Percentiles rank a stretch among this genome's conserved stretches.
Conservation (phyloP, 805 yeast species). For the Jamesozyma gamospora region DNA sequence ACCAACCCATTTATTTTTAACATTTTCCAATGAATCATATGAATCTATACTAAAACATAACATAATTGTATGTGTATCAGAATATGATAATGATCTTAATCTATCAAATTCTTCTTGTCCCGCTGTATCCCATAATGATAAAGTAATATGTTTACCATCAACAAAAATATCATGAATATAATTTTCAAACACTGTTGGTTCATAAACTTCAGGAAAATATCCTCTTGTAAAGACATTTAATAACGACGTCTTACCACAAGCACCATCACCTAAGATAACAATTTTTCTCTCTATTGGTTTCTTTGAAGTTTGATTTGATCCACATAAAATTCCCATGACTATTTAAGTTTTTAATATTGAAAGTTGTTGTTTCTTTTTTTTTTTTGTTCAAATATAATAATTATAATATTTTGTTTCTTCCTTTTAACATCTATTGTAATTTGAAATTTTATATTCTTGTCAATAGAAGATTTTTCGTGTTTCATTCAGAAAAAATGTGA, state of each 20-base stretch:
- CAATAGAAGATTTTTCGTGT: no score
- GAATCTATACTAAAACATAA: slow-evolving; percentile 92
- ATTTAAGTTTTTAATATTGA: no score
- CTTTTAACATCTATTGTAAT: no score
- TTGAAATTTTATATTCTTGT: no score
- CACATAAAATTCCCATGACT: slow-evolving; percentile 21
- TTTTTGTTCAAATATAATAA: no score
- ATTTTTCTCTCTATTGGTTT: slow-evolving; percentile 73
- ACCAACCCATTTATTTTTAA: slow-evolving; percentile 92
- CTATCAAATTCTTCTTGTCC: slow-evolving; percentile 98
- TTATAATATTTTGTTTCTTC: no score
- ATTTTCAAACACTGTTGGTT: slow-evolving; percentile 95
- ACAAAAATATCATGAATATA: slow-evolving; percentile 95
- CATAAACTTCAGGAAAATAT: slow-evolving; percentile 95
- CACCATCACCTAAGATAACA: slow-evolving; percentile 95
- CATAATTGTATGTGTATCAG: slow-evolving; percentile 96
- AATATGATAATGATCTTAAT: slow-evolving; percentile 80
- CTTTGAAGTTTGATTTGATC: slow-evolving; percentile 21
- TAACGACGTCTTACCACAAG: slow-evolving; percentile 94
- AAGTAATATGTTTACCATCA: slow-evolving; percentile 84
- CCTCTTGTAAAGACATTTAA: slow-evolving; percentile 94
- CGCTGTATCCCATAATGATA: slow-evolving; percentile 97
- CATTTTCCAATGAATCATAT: slow-evolving; percentile 87
- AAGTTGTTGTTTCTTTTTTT: not conserved
- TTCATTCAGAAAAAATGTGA: no score